Evolutionary conservation across 805 yeast species (phyloP).

Genomic region (Danielia oregonensis): DNA sequence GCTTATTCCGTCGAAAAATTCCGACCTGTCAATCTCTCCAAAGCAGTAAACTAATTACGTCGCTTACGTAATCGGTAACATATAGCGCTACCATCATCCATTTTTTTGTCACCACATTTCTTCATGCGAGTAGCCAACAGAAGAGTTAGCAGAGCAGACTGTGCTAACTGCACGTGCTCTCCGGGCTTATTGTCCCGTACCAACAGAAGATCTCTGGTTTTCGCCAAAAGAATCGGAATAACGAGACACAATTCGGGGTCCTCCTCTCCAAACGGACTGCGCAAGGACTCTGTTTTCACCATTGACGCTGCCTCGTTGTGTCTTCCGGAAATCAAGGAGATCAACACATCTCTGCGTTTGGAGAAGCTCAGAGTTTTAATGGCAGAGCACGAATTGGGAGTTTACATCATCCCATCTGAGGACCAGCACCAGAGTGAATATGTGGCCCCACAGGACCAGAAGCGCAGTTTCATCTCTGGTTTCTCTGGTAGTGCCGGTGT

Average conservation of each 20-base stretch:
- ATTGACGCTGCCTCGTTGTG: constrained; percentile 40
- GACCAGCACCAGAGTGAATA: constrained; percentile 95
- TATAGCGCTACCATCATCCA: constrained; percentile 1
- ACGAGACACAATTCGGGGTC: constrained; percentile 11
- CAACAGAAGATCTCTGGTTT: constrained; percentile 54
- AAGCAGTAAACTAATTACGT: too few relatives aligned
- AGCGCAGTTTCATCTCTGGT: constrained; percentile 79
- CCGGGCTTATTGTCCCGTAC: constrained; percentile 74
- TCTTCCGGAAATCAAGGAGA: constrained; percentile 40
- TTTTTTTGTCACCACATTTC: neutral
- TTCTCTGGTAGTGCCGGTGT: constrained; percentile 94
- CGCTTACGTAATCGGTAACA: constrained; percentile 2
- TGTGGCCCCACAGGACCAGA: constrained; percentile 74
- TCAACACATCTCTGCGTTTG: constrained; percentile 54
- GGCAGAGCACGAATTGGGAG: constrained; percentile 59
- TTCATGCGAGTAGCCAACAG: constrained; percentile 12
- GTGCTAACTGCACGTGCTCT: constrained; percentile 78
- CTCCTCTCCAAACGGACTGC: constrained; percentile 23
- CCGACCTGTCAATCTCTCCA: too few relatives aligned
- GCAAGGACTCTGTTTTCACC: constrained; percentile 44
- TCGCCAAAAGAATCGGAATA: constrained; percentile 38
- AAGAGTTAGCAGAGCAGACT: constrained; percentile 42
- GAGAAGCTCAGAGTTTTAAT: constrained; percentile 55
- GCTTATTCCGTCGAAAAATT: too few relatives aligned
- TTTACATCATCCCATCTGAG: constrained; percentile 79